These are phyloP conservation scores for Eucalyptus shirleyi DNA, from an alignment of 345 rosid genomes.

Conservation along the genomic window DNA sequence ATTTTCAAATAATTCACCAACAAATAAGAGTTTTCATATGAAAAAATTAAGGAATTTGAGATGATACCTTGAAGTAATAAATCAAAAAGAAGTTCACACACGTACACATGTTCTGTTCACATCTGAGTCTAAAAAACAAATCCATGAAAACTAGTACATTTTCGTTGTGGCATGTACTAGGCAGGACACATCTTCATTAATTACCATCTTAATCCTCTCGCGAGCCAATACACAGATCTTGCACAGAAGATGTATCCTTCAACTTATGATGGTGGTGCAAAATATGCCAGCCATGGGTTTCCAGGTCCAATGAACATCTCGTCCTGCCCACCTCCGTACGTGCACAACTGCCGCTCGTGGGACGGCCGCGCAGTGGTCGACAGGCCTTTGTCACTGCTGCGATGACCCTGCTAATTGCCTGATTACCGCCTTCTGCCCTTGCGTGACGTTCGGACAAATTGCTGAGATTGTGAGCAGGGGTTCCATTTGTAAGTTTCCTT, in stretches of 20 bases:
- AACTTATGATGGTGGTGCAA: constrained; percentile 4
- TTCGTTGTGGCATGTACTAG: background rate
- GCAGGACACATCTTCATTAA: background rate
- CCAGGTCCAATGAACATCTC: constrained; percentile 11
- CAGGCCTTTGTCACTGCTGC: constrained; percentile 37
- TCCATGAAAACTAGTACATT: background rate
- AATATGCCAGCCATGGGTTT: constrained; percentile 6
- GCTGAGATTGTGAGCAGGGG: constrained; percentile 32
- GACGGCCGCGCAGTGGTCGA: constrained; percentile 14
- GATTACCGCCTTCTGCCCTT: constrained; percentile 27
- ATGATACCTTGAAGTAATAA: background rate
- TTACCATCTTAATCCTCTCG: background rate
- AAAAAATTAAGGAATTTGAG: background rate
- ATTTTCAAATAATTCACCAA: background rate
- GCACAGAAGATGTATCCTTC: constrained; percentile 12
- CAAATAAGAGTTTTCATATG: background rate
- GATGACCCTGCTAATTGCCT: constrained; percentile 31
- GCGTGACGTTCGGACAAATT: constrained; percentile 39
- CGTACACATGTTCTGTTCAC: background rate
- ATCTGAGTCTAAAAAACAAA: background rate
- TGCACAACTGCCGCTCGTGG: background rate
- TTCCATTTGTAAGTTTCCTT: constrained; percentile 8
- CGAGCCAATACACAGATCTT: background rate
- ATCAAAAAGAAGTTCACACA: background rate
- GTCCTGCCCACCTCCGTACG: background rate